Percentiles rank a stretch among this genome's conserved stretches.
Conservation (phyloP, 2,329 filamentous ascomycete species). For the Colletotrichum agaves region DNA sequence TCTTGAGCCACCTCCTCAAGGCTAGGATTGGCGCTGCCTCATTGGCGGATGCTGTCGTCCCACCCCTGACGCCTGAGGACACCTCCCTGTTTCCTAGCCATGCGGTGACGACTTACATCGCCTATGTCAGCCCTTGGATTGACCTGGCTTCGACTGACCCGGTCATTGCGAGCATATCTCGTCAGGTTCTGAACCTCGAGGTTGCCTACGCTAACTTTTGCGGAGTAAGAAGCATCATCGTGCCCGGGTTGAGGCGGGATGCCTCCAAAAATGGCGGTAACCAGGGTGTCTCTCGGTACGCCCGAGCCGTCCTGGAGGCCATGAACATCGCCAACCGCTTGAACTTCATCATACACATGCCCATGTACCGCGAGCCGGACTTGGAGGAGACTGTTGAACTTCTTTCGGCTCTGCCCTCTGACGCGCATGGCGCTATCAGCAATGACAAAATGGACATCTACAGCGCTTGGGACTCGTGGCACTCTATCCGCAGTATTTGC, state of each 20-base stretch:
- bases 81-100: constrained; percentile 77
- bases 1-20: constrained; percentile 64
- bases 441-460: constrained; percentile 72
- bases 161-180: constrained; percentile 84
- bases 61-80: constrained; percentile 81
- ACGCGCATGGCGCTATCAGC: constrained; percentile 45
- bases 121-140: constrained; percentile 90
- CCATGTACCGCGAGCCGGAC: constrained; percentile 81
- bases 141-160: constrained; percentile 87
- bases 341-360: constrained; percentile 82
- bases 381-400: constrained; percentile 63
- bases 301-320: constrained; percentile 83
- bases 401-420: constrained; percentile 57
- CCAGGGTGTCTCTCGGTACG: constrained; percentile 77
- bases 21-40: constrained; percentile 54
- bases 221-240: constrained; percentile 83
- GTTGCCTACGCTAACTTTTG: constrained; percentile 96
- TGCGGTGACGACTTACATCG: constrained; percentile 78
- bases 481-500: constrained; percentile 85
- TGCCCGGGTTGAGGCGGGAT: constrained; percentile 79
- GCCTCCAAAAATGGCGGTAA: constrained; percentile 62
- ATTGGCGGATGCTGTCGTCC: constrained; percentile 67
- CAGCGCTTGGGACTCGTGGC: constrained; percentile 93
- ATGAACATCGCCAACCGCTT: constrained; percentile 79
- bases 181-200: constrained; percentile 90